Evolutionary conservation across 2,329 filamentous ascomycete species (phyloP), one percentile per base, ranked within the genome.

Genomic region (Xylariaceae sp.): DNA sequence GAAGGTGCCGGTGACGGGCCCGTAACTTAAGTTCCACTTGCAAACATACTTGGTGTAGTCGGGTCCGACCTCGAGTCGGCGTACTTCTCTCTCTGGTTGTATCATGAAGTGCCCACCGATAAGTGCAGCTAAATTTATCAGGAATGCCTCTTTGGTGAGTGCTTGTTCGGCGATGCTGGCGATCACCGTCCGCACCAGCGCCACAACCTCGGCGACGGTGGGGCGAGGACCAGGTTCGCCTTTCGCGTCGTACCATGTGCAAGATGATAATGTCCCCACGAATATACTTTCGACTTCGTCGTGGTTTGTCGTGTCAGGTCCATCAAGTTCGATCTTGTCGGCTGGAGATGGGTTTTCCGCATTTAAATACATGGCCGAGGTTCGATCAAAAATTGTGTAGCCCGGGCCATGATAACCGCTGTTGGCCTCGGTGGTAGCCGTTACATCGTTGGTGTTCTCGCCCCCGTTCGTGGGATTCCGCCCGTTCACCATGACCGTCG

Each of bases 121-220:
- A 10, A 85, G 71, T 4, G 80, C 80, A 0, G 81, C 76, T 5
- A 85, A 66, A 62, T 84, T 85, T 59, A 83, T 78, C 12, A 85
- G 68, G 59, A 85, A 84, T 0, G 76, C 73, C 62, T 84, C 76
- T 5, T 78, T 75, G 10, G 74, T 78, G 1, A 71, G 67, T 0
- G 80, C 78, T 42, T 76, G 73, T 37, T 72, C 73, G 55, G 77
- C 74, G 55, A 84, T 73, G 49, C 76, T 76, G 50, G 78, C 75
- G 21, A 84, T 71, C n/a, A 79, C 74, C 41, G 76, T 71, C 53
- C 78, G 74, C 47, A 77, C 73, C n/a, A 86, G 71, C 29, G 77
- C 80, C 10, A 71, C 68, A 1, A 78, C 78, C 62, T 85, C 82
- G 5, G 79, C 77, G 41, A 81, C 69, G 26, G 70, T 69, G 41